phyloP scores from a whole-genome alignment of 1,284 basidiomycete genomes.

The Rhodotorula sp. region DNA sequence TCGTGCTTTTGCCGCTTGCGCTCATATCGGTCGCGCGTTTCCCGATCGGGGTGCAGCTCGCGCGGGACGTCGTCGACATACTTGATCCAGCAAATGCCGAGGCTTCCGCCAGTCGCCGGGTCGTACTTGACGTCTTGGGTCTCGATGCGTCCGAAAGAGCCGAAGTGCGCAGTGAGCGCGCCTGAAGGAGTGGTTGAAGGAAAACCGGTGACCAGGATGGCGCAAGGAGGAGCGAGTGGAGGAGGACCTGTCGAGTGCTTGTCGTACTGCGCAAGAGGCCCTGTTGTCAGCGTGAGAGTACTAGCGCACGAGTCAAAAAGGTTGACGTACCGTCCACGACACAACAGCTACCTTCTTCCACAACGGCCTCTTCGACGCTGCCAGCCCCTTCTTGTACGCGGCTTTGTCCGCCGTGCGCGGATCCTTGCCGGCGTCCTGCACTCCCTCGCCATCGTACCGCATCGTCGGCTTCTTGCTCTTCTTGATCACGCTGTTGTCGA shows the following conservation, averaged over 20 bases:
- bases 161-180: conserved; percentile 69
- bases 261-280: conserved; percentile 63
- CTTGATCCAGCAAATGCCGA: conserved; percentile 79
- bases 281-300: background rate
- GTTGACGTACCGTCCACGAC: conserved; percentile 25
- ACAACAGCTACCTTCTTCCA: background rate
- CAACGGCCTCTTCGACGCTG: background rate
- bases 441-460: conserved; percentile 42
- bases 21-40: conserved; percentile 28
- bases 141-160: conserved; percentile 65
- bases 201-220: conserved; percentile 72
- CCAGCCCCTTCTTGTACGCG: background rate
- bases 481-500: conserved; percentile 60
- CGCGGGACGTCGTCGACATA: conserved; percentile 56
- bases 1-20: conserved; percentile 35
- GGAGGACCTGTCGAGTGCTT: conserved; percentile 68
- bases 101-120: conserved; percentile 71
- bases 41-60: conserved; percentile 19
- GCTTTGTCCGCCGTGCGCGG: conserved; percentile 12
- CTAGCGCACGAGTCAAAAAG: too few relatives aligned
- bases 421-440: conserved; percentile 9
- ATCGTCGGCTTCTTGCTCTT: conserved; percentile 41
- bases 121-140: conserved; percentile 80
- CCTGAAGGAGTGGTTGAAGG: conserved; percentile 69
- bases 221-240: conserved; percentile 64